Conservation (phyloP, 1,284 basidiomycete species). For the Puccinia hordei region DNA sequence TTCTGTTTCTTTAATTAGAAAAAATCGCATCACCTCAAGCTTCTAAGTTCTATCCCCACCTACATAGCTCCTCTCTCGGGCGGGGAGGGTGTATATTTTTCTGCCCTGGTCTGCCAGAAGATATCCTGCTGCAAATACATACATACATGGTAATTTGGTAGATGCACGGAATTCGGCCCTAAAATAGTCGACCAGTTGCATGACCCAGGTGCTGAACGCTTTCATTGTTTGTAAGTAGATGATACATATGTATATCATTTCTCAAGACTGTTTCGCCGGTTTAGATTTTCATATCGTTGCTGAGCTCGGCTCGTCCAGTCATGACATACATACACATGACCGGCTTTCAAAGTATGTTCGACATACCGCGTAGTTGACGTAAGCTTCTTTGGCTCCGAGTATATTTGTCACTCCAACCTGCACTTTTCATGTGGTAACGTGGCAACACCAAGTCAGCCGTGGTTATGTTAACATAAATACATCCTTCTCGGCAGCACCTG, state of each 20-base stretch:
- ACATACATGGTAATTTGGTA: neutral
- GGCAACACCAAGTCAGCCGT: neutral
- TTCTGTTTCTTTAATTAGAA: neutral
- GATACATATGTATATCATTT: too few species aligned
- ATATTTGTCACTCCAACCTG: neutral
- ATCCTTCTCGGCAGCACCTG: neutral
- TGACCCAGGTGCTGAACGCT: neutral
- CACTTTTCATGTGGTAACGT: slow-evolving; percentile 16
- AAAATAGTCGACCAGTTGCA: too few species aligned
- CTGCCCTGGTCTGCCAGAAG: neutral
- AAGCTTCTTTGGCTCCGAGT: neutral
- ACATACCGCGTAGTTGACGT: neutral
- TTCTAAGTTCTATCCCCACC: neutral
- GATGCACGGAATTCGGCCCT: too few species aligned
- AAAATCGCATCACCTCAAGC: neutral
- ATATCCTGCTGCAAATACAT: neutral
- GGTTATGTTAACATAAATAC: neutral
- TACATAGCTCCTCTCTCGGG: neutral
- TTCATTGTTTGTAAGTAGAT: neutral
- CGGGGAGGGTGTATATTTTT: neutral
- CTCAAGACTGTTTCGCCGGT: neutral
- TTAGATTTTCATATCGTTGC: neutral
- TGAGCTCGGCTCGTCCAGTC: neutral
- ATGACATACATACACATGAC: slow-evolving; percentile 7
- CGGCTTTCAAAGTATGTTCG: neutral